Evolutionary conservation across 768 basidiomycete genomes (phyloP).

Genomic region (Kwoniella pini): DNA sequence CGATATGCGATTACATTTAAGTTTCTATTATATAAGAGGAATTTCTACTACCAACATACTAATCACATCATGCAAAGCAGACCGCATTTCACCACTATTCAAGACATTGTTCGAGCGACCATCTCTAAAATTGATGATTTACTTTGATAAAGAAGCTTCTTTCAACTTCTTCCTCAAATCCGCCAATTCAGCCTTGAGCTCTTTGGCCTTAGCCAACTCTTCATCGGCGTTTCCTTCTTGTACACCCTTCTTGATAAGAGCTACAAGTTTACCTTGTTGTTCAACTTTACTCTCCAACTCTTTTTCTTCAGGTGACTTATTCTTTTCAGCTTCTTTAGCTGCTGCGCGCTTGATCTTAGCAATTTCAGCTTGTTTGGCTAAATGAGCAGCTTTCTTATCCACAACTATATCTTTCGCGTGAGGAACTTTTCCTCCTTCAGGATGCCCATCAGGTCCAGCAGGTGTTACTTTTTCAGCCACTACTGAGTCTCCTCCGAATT

Average conservation of each 20-base stretch:
- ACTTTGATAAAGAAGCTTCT: constrained; percentile 21
- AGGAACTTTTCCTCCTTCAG: constrained; percentile 55
- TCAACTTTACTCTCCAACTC: constrained; percentile 73
- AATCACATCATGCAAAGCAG: background rate
- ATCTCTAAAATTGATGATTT: background rate
- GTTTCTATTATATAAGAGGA: too few relatives aligned
- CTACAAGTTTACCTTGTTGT: constrained; percentile 73
- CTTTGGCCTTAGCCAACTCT: constrained; percentile 38
- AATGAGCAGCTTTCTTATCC: constrained; percentile 47
- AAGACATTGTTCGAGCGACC: too few relatives aligned
- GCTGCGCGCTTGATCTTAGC: constrained; percentile 58
- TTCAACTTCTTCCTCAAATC: constrained; percentile 47
- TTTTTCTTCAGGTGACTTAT: constrained; percentile 69
- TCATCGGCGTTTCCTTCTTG: constrained; percentile 54
- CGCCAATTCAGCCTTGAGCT: constrained; percentile 42
- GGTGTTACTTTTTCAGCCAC: constrained; percentile 40
- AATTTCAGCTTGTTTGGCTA: constrained; percentile 57
- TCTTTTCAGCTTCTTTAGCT: constrained; percentile 52
- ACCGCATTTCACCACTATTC: background rate
- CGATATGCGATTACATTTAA: too few relatives aligned
- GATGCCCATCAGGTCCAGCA: constrained; percentile 54
- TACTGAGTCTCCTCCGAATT: constrained; percentile 68
- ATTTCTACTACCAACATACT: background rate
- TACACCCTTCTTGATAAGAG: constrained; percentile 62
- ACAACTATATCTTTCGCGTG: constrained; percentile 52